Base-by-base conservation (phyloP, 1,284 basidiomycete species). In the Ustilago sp. region DNA sequence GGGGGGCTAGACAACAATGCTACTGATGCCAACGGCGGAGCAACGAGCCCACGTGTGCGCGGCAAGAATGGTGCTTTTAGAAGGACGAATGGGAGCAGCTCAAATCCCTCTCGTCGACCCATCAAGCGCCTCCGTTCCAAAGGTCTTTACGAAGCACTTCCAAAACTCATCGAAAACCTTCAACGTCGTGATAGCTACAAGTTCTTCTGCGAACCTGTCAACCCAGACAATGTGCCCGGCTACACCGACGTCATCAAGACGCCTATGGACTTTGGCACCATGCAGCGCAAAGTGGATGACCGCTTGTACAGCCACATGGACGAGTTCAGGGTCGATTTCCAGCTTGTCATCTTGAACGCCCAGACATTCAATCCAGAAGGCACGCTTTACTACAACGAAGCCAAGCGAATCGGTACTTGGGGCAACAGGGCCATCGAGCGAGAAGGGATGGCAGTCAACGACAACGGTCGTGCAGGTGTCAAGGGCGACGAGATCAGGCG, bases 221-320 rank as follows among this genome's bases (percentile, higher is more conserved):
- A 93, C 83, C 84, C 86, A 0, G 86, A 87, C 0, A 88, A 90
- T 75, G 91, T 93, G 0, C 90, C 91, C 1, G 91, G 91, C 3
- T 94, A 94, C 80, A 74, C 87, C 3, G 91, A 93, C 80, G 83
- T 90, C 36, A 89, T 94, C 57, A 90, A 90, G 80, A 87, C 88
- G 36, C 93, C 93, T 7, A 94, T 94, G 93, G 93, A 94, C 79
- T 88, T 94, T 68, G 92, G 92, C 0, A 94, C 92, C 0, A 93
- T 94, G 90, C 86, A 89, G 7, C 86, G 67, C 63, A 77, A 74
- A 36, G 57, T 84, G 8, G 58, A 78, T 15, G 63, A 64, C 15
- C 50, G 70, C 4, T 55, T 69, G 2, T 82, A 82, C 69, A 72
- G 61, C 31, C 69, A 71, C 50, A 79, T 84, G 71, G 75, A 74